Evolutionary conservation across 495 filamentous ascomycete species (phyloP).

Genomic region (Penicillium steckii): DNA sequence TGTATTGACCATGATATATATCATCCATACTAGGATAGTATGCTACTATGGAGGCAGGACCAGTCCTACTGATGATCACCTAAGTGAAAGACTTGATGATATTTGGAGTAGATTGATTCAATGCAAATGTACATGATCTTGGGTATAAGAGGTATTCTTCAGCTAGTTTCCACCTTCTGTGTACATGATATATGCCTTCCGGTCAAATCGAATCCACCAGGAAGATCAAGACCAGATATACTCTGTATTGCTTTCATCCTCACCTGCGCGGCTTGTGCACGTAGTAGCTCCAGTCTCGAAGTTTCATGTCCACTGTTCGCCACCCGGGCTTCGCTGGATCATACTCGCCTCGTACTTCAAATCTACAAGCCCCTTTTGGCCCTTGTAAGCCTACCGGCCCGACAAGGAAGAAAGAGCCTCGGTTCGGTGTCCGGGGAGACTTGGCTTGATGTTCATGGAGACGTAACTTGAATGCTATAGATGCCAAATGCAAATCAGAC

Average conservation of each 20-base stretch:
- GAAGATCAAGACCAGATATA: background rate
- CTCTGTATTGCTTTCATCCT: too few species aligned
- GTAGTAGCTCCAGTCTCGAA: slow-evolving; percentile 33
- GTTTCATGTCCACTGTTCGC: slow-evolving; percentile 30
- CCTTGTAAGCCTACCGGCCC: slow-evolving; percentile 68
- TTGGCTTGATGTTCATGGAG: slow-evolving; percentile 37
- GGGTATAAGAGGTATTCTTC: background rate
- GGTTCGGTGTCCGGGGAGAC: slow-evolving; percentile 43
- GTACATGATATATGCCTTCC: background rate
- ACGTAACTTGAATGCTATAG: slow-evolving; percentile 52
- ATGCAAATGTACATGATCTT: background rate
- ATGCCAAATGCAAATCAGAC: slow-evolving; percentile 41
- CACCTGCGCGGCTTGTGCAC: slow-evolving; percentile 29
- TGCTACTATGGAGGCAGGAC: too few species aligned
- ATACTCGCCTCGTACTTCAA: slow-evolving; percentile 60
- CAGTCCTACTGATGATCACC: background rate
- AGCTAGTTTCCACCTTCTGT: background rate
- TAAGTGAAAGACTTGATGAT: background rate
- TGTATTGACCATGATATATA: too few species aligned
- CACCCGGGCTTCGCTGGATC: slow-evolving; percentile 51
- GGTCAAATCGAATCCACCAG: background rate
- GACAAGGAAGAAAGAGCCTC: slow-evolving; percentile 61
- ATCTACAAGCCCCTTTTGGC: slow-evolving; percentile 50
- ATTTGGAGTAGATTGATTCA: background rate
- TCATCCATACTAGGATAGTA: too few species aligned